These are phyloP conservation scores for Aspergillus heteromorphus DNA, from an alignment of 495 filamentous ascomycete genomes.

Conservation along the genomic window DNA sequence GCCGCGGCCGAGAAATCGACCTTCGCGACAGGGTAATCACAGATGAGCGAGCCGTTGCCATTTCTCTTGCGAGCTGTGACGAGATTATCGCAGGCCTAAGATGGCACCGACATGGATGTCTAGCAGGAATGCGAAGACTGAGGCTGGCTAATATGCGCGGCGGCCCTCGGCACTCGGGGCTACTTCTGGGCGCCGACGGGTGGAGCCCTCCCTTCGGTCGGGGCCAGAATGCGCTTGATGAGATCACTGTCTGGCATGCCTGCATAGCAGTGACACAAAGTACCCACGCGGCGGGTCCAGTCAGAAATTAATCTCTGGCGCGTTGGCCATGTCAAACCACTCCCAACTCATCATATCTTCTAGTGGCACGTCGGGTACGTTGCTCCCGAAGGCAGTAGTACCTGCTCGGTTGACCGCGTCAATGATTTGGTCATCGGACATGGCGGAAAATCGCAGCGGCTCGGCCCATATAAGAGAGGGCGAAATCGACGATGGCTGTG, in stretches of 20 bases:
- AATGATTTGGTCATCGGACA: conserved; percentile 61
- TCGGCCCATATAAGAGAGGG: conserved; percentile 40
- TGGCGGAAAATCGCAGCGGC: conserved; percentile 58
- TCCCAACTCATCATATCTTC: conserved; percentile 53
- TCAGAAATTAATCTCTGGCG: conserved; percentile 34
- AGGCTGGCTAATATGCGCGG: conserved; percentile 5
- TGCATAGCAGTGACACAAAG: too few relatives aligned
- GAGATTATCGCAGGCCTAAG: neutral
- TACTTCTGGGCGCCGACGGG: conserved; percentile 38
- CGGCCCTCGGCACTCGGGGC: conserved; percentile 26
- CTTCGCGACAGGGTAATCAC: conserved; percentile 25
- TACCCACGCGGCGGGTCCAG: neutral
- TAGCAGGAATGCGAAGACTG: neutral
- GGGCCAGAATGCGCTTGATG: neutral
- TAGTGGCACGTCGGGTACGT: conserved; percentile 47
- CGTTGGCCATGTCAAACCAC: conserved; percentile 56
- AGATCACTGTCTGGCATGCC: neutral
- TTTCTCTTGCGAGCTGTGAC: conserved; percentile 8
- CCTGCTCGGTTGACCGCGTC: conserved; percentile 56
- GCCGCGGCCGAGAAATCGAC: conserved; percentile 21
- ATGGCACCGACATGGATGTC: neutral
- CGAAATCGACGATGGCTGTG: conserved; percentile 16
- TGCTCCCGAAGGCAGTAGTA: conserved; percentile 50
- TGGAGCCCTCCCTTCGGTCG: conserved; percentile 1
- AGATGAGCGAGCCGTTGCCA: conserved; percentile 29